phyloP scores from a whole-genome alignment of 257 asterid species.

The Solanum pennellii region DNA sequence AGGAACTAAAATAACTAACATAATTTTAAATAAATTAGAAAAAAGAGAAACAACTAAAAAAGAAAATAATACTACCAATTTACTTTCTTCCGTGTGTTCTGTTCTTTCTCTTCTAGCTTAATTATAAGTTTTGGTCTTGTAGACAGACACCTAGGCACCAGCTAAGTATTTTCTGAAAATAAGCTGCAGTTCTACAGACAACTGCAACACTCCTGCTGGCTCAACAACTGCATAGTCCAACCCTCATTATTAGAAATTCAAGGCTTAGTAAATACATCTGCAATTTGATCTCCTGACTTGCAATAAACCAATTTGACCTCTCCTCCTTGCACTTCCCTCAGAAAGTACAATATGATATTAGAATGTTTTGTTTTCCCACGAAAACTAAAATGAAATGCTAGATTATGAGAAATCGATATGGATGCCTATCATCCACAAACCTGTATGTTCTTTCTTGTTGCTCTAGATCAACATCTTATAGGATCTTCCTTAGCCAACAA shows the following conservation, averaged over 20 bases:
- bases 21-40: neutral
- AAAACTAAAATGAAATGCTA: neutral
- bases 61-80: neutral
- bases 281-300: neutral
- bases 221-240: neutral
- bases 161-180: neutral
- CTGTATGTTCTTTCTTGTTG: neutral
- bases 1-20: neutral
- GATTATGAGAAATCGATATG: neutral
- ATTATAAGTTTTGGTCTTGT: neutral
- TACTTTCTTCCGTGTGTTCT: neutral
- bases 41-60: neutral
- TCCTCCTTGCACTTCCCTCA: neutral
- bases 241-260: neutral
- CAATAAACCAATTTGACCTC: neutral
- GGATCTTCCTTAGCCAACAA: neutral
- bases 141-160: neutral
- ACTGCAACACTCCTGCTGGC: neutral
- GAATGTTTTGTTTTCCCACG: neutral
- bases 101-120: neutral
- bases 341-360: neutral
- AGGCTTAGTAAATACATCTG: neutral
- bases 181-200: neutral
- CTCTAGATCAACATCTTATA: neutral
- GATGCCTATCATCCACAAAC: neutral